These are phyloP conservation scores for Aspergillus ruber DNA, from an alignment of 2,329 filamentous ascomycete genomes.

Conservation along the genomic window DNA sequence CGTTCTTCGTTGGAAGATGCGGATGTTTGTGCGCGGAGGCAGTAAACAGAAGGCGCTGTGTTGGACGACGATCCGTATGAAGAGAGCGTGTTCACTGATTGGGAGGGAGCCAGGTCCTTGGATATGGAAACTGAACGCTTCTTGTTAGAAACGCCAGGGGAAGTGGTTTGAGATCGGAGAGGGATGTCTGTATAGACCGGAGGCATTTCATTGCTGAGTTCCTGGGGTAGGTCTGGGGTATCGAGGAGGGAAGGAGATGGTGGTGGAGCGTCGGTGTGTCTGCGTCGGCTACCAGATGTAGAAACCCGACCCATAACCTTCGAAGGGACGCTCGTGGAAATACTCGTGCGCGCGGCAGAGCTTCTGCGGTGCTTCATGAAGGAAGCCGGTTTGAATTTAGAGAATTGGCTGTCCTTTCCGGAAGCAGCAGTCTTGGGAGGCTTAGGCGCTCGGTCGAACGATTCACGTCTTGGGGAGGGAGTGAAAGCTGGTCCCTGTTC, in stretches of 20 bases:
- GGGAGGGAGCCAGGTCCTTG: slow-evolving; percentile 7
- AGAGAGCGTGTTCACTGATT: slow-evolving; percentile 7
- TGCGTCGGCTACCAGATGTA: slow-evolving; percentile 20
- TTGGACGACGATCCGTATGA: slow-evolving; percentile 5
- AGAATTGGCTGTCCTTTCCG: slow-evolving; percentile 25
- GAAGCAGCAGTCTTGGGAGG: slow-evolving; percentile 9
- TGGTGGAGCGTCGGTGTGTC: slow-evolving; percentile 37
- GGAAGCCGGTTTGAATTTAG: slow-evolving; percentile 25
- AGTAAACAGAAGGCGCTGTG: slow-evolving; percentile 21
- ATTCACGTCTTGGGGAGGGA: slow-evolving; percentile 19
- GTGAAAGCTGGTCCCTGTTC: slow-evolving; percentile 28
- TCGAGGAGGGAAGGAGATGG: slow-evolving; percentile 26
- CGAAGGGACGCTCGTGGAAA: slow-evolving; percentile 21
- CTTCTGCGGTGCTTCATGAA: slow-evolving; percentile 21
- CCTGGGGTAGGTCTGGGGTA: slow-evolving; percentile 8
- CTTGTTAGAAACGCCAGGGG: neutral
- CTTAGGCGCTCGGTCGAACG: slow-evolving; percentile 14
- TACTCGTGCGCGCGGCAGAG: slow-evolving; percentile 23
- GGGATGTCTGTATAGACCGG: slow-evolving; percentile 25
- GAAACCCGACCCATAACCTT: slow-evolving; percentile 15
- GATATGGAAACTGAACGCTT: neutral
- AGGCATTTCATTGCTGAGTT: neutral
- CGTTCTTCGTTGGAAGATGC: slow-evolving; percentile 15
- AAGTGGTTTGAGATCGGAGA: slow-evolving; percentile 7
- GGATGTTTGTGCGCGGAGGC: slow-evolving; percentile 29